Evolutionary conservation across 75 land plant species (phyloP).

Genomic region (Pinus albicaulis): DNA sequence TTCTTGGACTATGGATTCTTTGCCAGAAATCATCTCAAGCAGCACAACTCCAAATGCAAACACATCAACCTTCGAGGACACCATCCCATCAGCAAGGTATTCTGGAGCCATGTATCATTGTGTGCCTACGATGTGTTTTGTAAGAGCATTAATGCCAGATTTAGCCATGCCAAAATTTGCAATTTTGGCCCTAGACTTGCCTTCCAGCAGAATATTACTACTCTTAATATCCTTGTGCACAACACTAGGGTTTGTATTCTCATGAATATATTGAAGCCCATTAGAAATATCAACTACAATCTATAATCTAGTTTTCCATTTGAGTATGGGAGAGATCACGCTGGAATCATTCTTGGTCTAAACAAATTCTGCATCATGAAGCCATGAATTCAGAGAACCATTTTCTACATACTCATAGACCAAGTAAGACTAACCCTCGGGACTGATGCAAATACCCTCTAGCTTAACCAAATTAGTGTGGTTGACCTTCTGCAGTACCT

Average conservation of each 20-base stretch:
- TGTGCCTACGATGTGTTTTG: slow-evolving; percentile 86
- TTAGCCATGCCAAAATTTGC: slow-evolving; percentile 92
- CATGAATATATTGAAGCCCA: slow-evolving; percentile 92
- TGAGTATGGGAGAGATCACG: slow-evolving; percentile 2
- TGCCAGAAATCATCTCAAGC: slow-evolving; percentile 39
- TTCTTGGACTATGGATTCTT: slow-evolving; percentile 50
- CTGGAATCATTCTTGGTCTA: slow-evolving; percentile 17
- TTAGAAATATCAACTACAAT: slow-evolving; percentile 87
- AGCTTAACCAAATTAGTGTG: slow-evolving; percentile 76
- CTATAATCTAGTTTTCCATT: slow-evolving; percentile 65
- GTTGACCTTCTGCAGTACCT: slow-evolving; percentile 51
- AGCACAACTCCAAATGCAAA: slow-evolving; percentile 50
- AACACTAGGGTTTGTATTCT: slow-evolving; percentile 83
- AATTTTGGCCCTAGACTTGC: slow-evolving; percentile 71
- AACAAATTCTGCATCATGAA: slow-evolving; percentile 23
- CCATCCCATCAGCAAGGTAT: slow-evolving; percentile 70
- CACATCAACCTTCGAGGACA: slow-evolving; percentile 64
- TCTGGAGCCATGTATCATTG: slow-evolving; percentile 91
- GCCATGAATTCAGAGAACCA: slow-evolving; percentile 77
- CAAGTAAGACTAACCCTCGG: slow-evolving; percentile 60
- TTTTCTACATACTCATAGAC: slow-evolving; percentile 88
- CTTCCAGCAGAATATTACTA: slow-evolving; percentile 88
- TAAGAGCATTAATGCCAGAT: slow-evolving; percentile 64
- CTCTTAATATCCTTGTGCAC: slow-evolving; percentile 94
- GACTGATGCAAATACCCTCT: slow-evolving; percentile 57